phyloP scores from a whole-genome alignment of 1,139 yeast genomes.

The Hyphopichia wangnamkhiaoensis region DNA sequence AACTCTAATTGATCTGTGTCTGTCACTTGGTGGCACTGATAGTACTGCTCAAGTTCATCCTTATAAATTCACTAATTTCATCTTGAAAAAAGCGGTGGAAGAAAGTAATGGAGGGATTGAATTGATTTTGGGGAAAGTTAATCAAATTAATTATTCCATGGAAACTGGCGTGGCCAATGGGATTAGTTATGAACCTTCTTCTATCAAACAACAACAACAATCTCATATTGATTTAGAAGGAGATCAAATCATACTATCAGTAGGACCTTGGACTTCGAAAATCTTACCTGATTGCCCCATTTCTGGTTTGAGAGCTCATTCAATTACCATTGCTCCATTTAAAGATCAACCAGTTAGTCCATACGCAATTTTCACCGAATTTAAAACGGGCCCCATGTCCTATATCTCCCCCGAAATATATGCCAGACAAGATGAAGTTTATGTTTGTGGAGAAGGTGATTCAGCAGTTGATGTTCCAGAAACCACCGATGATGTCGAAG shows the following conservation, averaged over 20 bases:
- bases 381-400: conserved; percentile 62
- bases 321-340: conserved; percentile 86
- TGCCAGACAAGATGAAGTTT: conserved; percentile 93
- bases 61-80: conserved; percentile 80
- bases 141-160: conserved; percentile 60
- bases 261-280: conserved; percentile 97
- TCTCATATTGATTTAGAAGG: conserved; percentile 50
- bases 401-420: conserved; percentile 91
- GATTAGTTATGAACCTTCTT: conserved; percentile 61
- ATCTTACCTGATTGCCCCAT: conserved; percentile 90
- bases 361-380: conserved; percentile 90
- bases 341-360: conserved; percentile 75
- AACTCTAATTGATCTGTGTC: conserved; percentile 69
- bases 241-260: conserved; percentile 77
- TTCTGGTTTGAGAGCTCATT: conserved; percentile 89
- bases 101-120: conserved; percentile 73
- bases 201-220: conserved; percentile 35
- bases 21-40: conserved; percentile 78
- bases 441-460: conserved; percentile 97
- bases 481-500: conserved; percentile 90
- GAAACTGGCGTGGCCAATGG: conserved; percentile 70
- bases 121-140: conserved; percentile 80
- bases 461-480: conserved; percentile 89
- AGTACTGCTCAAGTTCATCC: conserved; percentile 98
- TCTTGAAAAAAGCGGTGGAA: conserved; percentile 78